These are phyloP conservation scores for Citrus cavaleriei DNA, from an alignment of 345 rosid genomes.

Conservation along the genomic window DNA sequence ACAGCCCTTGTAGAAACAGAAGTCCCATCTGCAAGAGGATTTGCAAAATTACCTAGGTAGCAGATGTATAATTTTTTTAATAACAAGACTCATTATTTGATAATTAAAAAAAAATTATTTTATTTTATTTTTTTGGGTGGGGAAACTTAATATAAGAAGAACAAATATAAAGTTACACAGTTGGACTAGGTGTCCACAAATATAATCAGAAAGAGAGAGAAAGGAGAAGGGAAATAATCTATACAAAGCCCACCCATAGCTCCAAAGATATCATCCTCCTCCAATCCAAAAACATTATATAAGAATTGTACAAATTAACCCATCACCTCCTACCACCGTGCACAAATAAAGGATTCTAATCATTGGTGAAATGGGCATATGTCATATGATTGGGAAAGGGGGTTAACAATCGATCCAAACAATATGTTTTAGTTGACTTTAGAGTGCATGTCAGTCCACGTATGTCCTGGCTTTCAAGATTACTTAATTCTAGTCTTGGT, in stretches of 20 bases:
- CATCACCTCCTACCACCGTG: no score
- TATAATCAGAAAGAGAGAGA: no score
- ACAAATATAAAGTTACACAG: no score
- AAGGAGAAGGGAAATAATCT: no score
- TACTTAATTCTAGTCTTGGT: not conserved
- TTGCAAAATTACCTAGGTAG: slow-evolving; percentile 13
- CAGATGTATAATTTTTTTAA: not conserved
- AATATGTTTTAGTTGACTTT: not conserved
- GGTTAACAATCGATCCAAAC: not conserved
- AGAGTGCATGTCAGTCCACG: not conserved
- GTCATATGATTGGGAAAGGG: not conserved
- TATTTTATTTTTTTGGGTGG: no score
- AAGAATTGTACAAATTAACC: no score
- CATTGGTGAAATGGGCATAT: not conserved
- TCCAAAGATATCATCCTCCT: no score
- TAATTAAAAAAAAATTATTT: not conserved
- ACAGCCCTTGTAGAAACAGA: slow-evolving; percentile 85
- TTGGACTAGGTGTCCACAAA: no score
- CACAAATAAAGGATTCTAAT: not conserved
- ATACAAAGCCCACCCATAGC: no score
- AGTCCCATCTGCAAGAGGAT: slow-evolving; percentile 80
- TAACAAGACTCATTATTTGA: slow-evolving; percentile 3
- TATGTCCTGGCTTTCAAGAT: not conserved
- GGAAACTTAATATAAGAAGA: no score
- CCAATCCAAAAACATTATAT: no score